These are phyloP conservation scores for Coemansia sp. DNA, from an alignment of 192 early-diverging fungal genomes.

Conservation along the genomic window DNA sequence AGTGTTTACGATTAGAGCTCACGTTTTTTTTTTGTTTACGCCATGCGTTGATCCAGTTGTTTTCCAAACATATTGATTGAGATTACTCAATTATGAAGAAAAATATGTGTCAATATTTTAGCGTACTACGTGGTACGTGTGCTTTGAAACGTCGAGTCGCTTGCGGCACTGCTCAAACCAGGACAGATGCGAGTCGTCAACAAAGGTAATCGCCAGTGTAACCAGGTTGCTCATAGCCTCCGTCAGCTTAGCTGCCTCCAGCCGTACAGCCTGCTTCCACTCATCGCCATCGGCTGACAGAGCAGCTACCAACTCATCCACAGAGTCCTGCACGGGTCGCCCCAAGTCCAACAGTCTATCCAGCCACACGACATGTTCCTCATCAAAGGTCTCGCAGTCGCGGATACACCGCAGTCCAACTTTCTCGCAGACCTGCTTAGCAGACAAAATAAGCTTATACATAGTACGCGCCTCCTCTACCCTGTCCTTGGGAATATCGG, in stretches of 20 bases:
- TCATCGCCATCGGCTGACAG: slow-evolving; percentile 33
- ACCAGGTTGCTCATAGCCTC: slow-evolving; percentile 20
- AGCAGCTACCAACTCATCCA: slow-evolving; percentile 39
- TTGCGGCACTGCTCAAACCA: slow-evolving; percentile 51
- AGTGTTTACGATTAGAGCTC: slow-evolving; percentile 8
- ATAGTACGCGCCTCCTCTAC: slow-evolving; percentile 32
- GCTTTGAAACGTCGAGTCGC: slow-evolving; percentile 27
- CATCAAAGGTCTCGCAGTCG: slow-evolving; percentile 39
- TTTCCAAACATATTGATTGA: neutral
- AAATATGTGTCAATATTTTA: neutral
- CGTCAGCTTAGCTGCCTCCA: slow-evolving; percentile 24
- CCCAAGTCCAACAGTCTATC: slow-evolving; percentile 51
- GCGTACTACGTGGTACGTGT: slow-evolving; percentile 24
- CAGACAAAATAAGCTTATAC: slow-evolving; percentile 24
- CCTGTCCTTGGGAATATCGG: slow-evolving; percentile 37
- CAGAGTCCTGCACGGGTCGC: slow-evolving; percentile 23
- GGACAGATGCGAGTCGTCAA: slow-evolving; percentile 46
- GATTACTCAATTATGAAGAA: neutral
- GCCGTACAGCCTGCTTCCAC: slow-evolving; percentile 20
- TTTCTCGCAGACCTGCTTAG: slow-evolving; percentile 46
- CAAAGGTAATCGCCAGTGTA: slow-evolving; percentile 53
- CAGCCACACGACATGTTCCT: slow-evolving; percentile 46
- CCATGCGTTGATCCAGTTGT: neutral
- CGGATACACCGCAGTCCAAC: slow-evolving; percentile 51
- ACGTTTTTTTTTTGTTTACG: slow-evolving; percentile 15